Base-by-base conservation (phyloP, 139 green algal genomes). In the Tetradesmus obliquus region DNA sequence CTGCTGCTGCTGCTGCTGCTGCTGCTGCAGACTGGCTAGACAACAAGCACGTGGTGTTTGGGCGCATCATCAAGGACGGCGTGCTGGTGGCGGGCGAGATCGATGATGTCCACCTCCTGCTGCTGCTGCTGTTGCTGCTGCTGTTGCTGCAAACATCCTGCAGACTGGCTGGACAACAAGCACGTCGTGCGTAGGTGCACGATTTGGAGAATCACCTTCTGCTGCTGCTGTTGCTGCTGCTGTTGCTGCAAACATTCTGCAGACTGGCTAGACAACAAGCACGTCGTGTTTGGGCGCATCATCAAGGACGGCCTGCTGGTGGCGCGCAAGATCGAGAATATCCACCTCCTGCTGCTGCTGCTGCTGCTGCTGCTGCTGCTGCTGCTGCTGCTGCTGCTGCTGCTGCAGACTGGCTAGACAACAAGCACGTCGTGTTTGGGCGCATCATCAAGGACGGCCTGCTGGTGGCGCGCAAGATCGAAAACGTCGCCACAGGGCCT, bases 91-190 rank as follows among this genome's bases (percentile, higher is more conserved):
- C 99, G 91, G 92, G 98, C 20, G 99, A 99, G 91, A 97, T 99
- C 32, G 98, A 99, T 91, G 98, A 98, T 74, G 98, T 99, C 53
- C 32, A 79, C 69, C 69, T 19, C 15, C 15, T 19, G 15, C 69
- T 19, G 19, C 15, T 82, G 22, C 8, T 20, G 5, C 5, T 1
- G n/a, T 24, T 86, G 82, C 24, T 92, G 45, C 86, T 95, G 92
- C 81, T 89, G 58, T 74, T 91, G 79, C 80, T 92, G 22, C 80
- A 54, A 83, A 24, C 32, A 19, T 93, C 1, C 84, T 89, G 76
- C 76, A 86, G 97, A 99, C 76, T 99, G 98, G 98, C 95, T 99
- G 20, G 98, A 99, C 93, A 94, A 96, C 91, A 99, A 99, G 92
- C 88, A 88, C 80, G n/a, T 83, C 3, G 89, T 89, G 24, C 89